These are phyloP conservation scores for Ceratobasidium sp. DNA, from an alignment of 1,284 basidiomycete genomes.

Conservation along the genomic window DNA sequence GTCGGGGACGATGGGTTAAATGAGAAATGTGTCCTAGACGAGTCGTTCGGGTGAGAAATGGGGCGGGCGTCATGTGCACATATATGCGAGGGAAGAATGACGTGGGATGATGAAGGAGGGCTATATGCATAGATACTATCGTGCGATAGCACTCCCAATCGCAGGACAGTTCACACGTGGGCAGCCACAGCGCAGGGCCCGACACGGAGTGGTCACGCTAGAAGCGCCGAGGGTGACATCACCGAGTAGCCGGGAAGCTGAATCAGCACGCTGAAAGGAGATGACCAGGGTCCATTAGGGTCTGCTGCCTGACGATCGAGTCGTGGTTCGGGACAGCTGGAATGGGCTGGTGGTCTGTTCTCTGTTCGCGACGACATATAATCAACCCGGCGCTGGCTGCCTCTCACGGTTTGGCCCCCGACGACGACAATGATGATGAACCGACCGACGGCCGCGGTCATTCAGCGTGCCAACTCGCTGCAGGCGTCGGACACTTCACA, in stretches of 20 bases:
- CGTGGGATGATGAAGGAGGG: too few relatives aligned
- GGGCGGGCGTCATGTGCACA: too few relatives aligned
- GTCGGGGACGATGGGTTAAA: too few relatives aligned
- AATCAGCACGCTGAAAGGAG: slow-evolving; percentile 1
- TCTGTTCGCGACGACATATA: not conserved
- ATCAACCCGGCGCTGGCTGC: not conserved
- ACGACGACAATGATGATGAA: not conserved
- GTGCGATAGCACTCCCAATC: too few relatives aligned
- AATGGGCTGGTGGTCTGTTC: not conserved
- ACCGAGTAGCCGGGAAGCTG: not conserved
- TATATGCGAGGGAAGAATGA: too few relatives aligned
- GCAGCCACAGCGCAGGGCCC: too few relatives aligned
- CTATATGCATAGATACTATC: too few relatives aligned
- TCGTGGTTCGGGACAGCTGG: slow-evolving; percentile 2
- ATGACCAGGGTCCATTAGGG: slow-evolving; percentile 14
- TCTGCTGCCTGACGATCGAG: slow-evolving; percentile 6
- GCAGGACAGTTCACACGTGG: too few relatives aligned
- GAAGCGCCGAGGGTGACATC: too few relatives aligned
- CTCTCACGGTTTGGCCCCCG: not conserved
- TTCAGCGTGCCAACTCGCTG: slow-evolving; percentile 34
- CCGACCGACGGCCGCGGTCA: not conserved
- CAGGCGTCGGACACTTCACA: slow-evolving; percentile 32
- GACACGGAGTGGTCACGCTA: too few relatives aligned
- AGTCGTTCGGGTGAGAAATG: too few relatives aligned
- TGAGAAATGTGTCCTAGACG: too few relatives aligned